These are phyloP conservation scores for Fusarium drepaniforme DNA, from an alignment of 2,329 filamentous ascomycete genomes.

Conservation along the genomic window DNA sequence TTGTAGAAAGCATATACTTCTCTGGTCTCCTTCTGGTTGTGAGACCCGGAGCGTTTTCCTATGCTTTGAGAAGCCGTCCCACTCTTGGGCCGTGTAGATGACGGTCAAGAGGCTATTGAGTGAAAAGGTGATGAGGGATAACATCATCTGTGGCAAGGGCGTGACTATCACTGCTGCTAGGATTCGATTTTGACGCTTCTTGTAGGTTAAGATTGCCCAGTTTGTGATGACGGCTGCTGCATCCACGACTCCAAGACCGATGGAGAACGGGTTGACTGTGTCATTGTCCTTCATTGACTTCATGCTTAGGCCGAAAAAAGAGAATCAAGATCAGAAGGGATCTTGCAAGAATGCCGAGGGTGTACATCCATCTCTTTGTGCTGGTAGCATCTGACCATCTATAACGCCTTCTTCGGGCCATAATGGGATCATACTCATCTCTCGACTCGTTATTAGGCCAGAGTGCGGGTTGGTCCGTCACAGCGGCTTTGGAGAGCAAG, in stretches of 20 bases:
- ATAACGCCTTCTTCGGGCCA: not conserved
- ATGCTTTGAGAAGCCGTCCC: not conserved
- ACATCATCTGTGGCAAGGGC: too few species aligned
- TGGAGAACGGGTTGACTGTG: not conserved
- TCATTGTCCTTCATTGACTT: not conserved
- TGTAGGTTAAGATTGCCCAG: not conserved
- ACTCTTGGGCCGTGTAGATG: not conserved
- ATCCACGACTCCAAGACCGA: not conserved
- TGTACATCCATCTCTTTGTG: not conserved
- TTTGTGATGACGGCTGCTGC: not conserved
- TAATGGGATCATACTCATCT: not conserved
- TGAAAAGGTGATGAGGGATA: not conserved
- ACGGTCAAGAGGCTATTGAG: not conserved
- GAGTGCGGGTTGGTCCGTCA: not conserved
- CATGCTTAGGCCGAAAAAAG: not conserved
- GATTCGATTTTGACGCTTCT: not conserved
- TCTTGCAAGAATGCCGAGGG: not conserved
- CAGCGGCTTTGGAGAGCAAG: not conserved
- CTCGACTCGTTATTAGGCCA: not conserved
- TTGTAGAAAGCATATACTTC: not conserved
- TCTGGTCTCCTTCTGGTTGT: not conserved
- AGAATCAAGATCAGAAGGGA: not conserved
- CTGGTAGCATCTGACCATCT: not conserved
- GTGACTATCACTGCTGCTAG: not conserved
- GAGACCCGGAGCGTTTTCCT: not conserved